Conservation (phyloP, 371 early-diverging fungal genomes). For the Blastocladiella emersonii region DNA sequence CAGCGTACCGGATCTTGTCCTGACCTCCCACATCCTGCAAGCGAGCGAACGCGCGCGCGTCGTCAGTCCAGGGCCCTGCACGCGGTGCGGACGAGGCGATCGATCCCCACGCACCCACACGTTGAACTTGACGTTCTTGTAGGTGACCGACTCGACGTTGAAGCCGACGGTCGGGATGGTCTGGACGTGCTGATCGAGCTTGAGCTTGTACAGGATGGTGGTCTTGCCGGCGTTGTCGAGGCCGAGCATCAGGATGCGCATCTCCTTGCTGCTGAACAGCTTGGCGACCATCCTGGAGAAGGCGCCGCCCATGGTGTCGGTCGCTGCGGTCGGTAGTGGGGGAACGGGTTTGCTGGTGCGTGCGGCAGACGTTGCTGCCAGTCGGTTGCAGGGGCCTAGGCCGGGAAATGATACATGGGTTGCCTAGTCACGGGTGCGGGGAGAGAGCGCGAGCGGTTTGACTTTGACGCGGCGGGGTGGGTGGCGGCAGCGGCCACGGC, state of each 20-base stretch:
- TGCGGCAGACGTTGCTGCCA: too few species aligned
- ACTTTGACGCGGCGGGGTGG: too few species aligned
- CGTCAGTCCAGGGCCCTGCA: too few species aligned
- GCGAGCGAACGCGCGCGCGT: neutral
- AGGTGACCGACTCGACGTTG: conserved; percentile 73
- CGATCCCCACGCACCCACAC: conserved; percentile 46
- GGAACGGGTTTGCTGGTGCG: too few species aligned
- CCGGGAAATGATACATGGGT: too few species aligned
- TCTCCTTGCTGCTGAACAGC: conserved; percentile 14
- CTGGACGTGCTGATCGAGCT: conserved; percentile 67
- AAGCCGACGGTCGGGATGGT: conserved; percentile 84
- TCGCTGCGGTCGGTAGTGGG: too few species aligned
- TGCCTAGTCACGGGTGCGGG: too few species aligned
- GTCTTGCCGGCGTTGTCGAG: conserved; percentile 39
- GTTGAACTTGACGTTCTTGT: conserved; percentile 81
- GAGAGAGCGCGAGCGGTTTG: too few species aligned
- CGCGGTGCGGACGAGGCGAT: too few species aligned
- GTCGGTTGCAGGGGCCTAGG: too few species aligned
- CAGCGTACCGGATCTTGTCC: conserved; percentile 53
- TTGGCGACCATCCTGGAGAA: conserved; percentile 8
- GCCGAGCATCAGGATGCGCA: conserved; percentile 29
- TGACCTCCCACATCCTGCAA: conserved; percentile 72
- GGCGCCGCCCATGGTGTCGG: conserved; percentile 5
- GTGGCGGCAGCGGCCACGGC: too few species aligned
- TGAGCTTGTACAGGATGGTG: conserved; percentile 74